phyloP scores from a whole-genome alignment of 805 yeast genomes.

The Candida xyloterini region DNA sequence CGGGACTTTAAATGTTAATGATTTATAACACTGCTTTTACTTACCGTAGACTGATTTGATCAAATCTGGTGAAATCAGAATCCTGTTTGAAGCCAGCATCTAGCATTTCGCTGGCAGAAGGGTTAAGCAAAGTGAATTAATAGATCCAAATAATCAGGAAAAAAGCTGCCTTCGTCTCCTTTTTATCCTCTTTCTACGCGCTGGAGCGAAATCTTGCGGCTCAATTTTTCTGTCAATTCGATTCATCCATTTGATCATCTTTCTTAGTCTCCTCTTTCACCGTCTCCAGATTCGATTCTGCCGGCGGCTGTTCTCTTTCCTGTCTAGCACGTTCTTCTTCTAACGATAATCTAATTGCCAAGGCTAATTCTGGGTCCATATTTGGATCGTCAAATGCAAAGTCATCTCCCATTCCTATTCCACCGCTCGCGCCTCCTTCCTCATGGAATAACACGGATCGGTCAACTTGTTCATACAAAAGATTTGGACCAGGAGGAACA shows the following conservation, averaged over 20 bases:
- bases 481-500: conserved; percentile 82
- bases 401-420: conserved; percentile 38
- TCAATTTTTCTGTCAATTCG: conserved; percentile 14
- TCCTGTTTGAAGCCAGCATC: conserved; percentile 16
- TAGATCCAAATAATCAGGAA: conserved; percentile 4
- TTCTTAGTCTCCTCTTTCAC: conserved; percentile 24
- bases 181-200: conserved; percentile 14
- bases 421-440: conserved; percentile 52
- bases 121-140: conserved; percentile 10
- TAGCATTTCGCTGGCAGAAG: conserved; percentile 15
- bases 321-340: conserved; percentile 95
- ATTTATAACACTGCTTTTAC: too few species aligned
- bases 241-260: conserved; percentile 23
- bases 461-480: conserved; percentile 77
- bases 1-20: not conserved
- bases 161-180: conserved; percentile 4
- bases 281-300: conserved; percentile 17
- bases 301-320: conserved; percentile 56
- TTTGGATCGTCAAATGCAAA: conserved; percentile 79
- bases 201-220: conserved; percentile 13
- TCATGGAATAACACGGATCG: conserved; percentile 70
- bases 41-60: conserved; percentile 8
- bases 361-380: conserved; percentile 95
- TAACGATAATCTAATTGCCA: conserved; percentile 89
- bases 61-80: conserved; percentile 8